A percentile compares a stretch with the other conserved stretches of the same genome.
These are phyloP conservation scores for Colletotrichum somersetense DNA, from an alignment of 2,329 filamentous ascomycete genomes.

Conservation along the genomic window DNA sequence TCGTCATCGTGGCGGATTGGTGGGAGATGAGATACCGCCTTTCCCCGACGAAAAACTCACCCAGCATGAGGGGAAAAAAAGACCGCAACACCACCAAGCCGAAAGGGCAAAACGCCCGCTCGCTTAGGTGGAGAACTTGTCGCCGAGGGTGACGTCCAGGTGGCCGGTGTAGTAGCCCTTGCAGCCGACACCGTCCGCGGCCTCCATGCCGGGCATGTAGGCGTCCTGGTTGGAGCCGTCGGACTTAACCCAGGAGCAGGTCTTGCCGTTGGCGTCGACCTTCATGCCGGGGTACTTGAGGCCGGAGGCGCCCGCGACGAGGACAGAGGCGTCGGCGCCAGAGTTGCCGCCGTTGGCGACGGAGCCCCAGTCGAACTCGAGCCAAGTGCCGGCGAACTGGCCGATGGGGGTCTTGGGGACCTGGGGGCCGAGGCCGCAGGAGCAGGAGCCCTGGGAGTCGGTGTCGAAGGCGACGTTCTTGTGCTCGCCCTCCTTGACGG, in stretches of 20 bases:
- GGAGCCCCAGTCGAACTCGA: conserved; percentile 64
- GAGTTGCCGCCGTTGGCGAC: conserved; percentile 61
- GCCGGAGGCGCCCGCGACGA: conserved; percentile 55
- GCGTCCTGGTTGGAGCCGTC: conserved; percentile 52
- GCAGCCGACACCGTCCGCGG: conserved; percentile 55
- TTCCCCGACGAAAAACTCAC: conserved; percentile 31
- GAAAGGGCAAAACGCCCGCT: too few species aligned
- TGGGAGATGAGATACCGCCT: background rate
- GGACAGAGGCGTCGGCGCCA: conserved; percentile 64
- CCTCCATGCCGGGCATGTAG: conserved; percentile 54
- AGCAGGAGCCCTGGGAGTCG: conserved; percentile 63
- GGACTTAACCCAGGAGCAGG: conserved; percentile 57
- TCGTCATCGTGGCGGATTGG: conserved; percentile 29
- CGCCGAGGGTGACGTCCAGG: conserved; percentile 52
- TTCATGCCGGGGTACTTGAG: conserved; percentile 52
- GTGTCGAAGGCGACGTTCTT: conserved; percentile 59
- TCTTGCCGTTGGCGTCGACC: conserved; percentile 54
- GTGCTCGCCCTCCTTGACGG: conserved; percentile 51
- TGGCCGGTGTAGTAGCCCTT: conserved; percentile 51
- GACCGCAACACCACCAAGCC: background rate
- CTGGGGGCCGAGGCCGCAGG: conserved; percentile 53
- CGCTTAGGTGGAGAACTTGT: conserved; percentile 41
- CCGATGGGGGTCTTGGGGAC: conserved; percentile 54
- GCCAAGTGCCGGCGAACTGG: conserved; percentile 60
- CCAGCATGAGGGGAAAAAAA: background rate